Evolutionary conservation across 257 asterid genomes (phyloP), one percentile per base, ranked within the genome.

Genomic region (Primulina tabacum): DNA sequence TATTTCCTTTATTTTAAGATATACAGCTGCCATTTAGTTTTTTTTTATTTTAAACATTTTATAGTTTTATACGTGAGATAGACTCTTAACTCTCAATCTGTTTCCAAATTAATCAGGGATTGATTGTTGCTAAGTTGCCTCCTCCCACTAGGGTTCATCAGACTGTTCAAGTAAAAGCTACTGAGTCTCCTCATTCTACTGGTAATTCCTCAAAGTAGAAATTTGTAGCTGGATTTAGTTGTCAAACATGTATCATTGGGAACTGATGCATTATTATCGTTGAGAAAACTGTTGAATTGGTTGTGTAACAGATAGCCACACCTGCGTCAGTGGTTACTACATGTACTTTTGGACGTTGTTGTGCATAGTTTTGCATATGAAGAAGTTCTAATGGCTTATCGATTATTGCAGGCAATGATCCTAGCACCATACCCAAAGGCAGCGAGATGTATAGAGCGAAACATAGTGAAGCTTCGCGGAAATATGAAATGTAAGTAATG

Each of bases 391-490:
- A 64, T 73, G 65, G 70, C 35, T 6, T 69, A 12, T 65, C 28
- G 10, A 47, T 68, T 60, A 35, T 59, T 50, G 10, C 88, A 89
- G 94, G 86, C 70, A 82, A 76, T 65, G 79, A 80, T 74, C 63
- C 77, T 74, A 82, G 82, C 89, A 83, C 75, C 71, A 52, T 84
- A 14, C 89, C 92, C 26, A 85, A 88, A 79, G 96, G 87, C 72
- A 78, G 83, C 62, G 95, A 86, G 67, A 78, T 88, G 8, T 85
- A 88, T 75, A 88, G 84, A 82, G 87, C 89, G n/a, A 92, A 90
- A 76, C 88, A 82, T 8, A 83, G 77, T 69, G 98, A 92, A 80
- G 98, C 98, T 50, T 73, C 76, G 57, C 90, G 79, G 28, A 92
- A 92, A 72, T 92, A 85, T 72, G 88, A 85, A 76, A 81, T 85